Conservation (phyloP, 179 eudicot genomes). For the Sideroxylon spinosum region DNA sequence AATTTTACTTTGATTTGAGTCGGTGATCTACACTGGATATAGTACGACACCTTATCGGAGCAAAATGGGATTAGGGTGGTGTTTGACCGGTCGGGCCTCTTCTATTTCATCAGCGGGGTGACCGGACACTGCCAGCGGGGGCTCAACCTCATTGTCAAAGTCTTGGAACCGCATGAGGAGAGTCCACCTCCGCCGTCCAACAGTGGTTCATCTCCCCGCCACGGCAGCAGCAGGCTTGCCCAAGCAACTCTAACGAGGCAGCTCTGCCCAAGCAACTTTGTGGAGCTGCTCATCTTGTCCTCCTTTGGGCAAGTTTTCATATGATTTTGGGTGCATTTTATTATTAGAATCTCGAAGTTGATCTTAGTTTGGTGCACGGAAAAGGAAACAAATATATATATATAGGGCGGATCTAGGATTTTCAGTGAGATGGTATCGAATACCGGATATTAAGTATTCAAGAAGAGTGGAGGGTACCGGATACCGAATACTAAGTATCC, state of each 20-base stretch:
- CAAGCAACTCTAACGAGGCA: background rate
- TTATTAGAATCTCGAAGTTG: too few species aligned
- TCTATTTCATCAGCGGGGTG: constrained; percentile 58
- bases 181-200: constrained; percentile 20
- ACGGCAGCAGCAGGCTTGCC: background rate
- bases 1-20: too few species aligned
- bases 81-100: constrained; percentile 44
- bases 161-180: constrained; percentile 29
- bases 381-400: too few species aligned
- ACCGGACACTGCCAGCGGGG: constrained; percentile 51
- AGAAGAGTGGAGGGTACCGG: too few species aligned
- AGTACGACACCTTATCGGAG: too few species aligned
- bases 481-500: too few species aligned
- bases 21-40: too few species aligned
- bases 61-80: too few species aligned
- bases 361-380: too few species aligned
- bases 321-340: background rate
- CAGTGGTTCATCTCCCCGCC: background rate
- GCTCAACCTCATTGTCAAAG: constrained; percentile 56
- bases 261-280: background rate
- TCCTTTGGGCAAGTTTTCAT: background rate
- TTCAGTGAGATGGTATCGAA: too few species aligned
- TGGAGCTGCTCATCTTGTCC: background rate
- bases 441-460: too few species aligned
- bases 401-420: too few species aligned